Conservation (phyloP, 176 grass and related monocot species). For the Aegilops bicornis region DNA sequence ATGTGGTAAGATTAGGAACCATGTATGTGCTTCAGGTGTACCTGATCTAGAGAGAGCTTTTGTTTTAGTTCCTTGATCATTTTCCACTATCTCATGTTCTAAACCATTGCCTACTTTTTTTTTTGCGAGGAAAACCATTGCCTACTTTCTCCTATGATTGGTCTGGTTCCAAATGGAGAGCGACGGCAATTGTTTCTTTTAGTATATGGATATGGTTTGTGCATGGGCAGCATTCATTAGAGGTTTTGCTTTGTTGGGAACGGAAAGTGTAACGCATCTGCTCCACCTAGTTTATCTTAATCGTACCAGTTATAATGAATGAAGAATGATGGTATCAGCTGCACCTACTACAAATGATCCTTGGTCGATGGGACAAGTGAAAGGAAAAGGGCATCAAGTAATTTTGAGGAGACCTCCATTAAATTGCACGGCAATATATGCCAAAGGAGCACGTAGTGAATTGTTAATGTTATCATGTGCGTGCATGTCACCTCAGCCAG, state of each 20-base stretch:
- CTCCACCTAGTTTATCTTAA: conserved; percentile 15
- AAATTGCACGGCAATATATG: background rate
- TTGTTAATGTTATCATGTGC: background rate
- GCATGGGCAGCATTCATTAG: no score
- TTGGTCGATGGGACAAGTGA: background rate
- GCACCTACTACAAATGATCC: conserved; percentile 37
- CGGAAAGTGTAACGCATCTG: conserved; percentile 1
- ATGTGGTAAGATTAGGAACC: conserved; percentile 24
- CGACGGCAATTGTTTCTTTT: background rate
- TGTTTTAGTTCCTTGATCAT: background rate
- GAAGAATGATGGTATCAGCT: conserved; percentile 11
- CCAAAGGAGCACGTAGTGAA: background rate
- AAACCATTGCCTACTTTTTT: background rate
- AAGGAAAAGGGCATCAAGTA: background rate
- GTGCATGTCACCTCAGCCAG: background rate
- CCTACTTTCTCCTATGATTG: conserved; percentile 14
- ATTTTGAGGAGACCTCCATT: background rate
- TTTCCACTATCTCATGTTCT: background rate
- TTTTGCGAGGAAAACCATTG: background rate
- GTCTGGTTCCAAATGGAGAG: conserved; percentile 11
- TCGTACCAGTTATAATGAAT: background rate
- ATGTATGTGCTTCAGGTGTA: conserved; percentile 41
- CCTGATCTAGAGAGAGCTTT: conserved; percentile 31
- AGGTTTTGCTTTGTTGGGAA: background rate
- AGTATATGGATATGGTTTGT: no score